Evolutionary conservation across 192 early-diverging fungal genomes (phyloP).

Genomic region (Entomortierella beljakovae): DNA sequence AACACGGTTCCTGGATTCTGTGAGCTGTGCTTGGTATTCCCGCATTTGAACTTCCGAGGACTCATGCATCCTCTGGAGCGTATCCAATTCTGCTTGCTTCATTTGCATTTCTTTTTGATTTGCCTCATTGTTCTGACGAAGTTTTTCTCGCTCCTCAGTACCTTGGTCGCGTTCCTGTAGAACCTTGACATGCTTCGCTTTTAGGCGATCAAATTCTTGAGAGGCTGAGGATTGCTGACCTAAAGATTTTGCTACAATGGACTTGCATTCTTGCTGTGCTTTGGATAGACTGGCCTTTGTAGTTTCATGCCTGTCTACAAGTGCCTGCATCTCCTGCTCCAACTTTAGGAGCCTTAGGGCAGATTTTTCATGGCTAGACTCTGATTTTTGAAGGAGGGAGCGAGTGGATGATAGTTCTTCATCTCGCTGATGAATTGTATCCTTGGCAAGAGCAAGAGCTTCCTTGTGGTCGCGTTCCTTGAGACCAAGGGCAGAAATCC

Average conservation of each 20-base stretch:
- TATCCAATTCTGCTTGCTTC: conserved; percentile 33
- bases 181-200: conserved; percentile 26
- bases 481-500: background rate
- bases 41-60: conserved; percentile 20
- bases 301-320: background rate
- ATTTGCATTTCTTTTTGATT: conserved; percentile 27
- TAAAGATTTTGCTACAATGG: background rate
- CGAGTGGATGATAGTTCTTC: conserved; percentile 20
- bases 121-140: conserved; percentile 2
- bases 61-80: conserved; percentile 23
- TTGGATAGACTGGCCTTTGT: conserved; percentile 5
- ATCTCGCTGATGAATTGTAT: conserved; percentile 38
- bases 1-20: conserved; percentile 22
- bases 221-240: conserved; percentile 11
- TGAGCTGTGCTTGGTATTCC: conserved; percentile 28
- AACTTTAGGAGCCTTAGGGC: conserved; percentile 15
- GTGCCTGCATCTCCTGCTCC: conserved; percentile 10
- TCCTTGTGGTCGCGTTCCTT: conserved; percentile 30
- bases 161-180: conserved; percentile 26
- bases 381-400: background rate
- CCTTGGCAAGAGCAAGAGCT: conserved; percentile 26
- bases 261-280: conserved; percentile 31
- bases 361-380: conserved; percentile 5
- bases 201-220: conserved; percentile 13
- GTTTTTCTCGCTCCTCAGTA: conserved; percentile 13